Conservation (phyloP, 2,329 filamentous ascomycete species). For the Sordariomycetes sp. region DNA sequence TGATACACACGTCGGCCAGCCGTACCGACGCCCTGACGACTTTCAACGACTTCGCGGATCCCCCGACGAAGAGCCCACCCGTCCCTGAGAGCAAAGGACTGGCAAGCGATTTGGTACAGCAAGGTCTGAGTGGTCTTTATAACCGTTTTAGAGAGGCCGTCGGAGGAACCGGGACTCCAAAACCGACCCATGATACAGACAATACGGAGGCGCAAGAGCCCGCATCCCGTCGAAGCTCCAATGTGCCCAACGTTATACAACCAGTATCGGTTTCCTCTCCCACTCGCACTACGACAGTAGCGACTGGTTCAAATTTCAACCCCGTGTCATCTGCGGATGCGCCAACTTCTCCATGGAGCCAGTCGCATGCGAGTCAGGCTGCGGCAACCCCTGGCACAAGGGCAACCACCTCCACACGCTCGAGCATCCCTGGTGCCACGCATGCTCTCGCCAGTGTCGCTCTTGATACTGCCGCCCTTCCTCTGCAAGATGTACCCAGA, state of each 20-base stretch:
- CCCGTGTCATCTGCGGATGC: background rate
- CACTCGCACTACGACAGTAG: constrained; percentile 23
- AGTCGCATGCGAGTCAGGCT: background rate
- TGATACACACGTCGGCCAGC: constrained; percentile 82
- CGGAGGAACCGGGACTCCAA: constrained; percentile 44
- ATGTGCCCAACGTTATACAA: constrained; percentile 23
- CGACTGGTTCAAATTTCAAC: constrained; percentile 11
- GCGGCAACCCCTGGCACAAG: background rate
- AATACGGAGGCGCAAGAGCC: constrained; percentile 29
- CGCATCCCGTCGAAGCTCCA: constrained; percentile 26
- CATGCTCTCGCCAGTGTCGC: constrained; percentile 1
- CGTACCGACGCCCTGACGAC: constrained; percentile 75
- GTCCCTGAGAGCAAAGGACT: constrained; percentile 55
- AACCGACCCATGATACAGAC: constrained; percentile 22
- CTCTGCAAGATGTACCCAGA: background rate
- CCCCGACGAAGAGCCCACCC: constrained; percentile 46
- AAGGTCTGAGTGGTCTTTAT: constrained; percentile 81
- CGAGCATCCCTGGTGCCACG: constrained; percentile 1
- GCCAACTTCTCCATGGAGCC: background rate
- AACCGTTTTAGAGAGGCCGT: constrained; percentile 73
- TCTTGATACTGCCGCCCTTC: background rate
- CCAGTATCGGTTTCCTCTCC: constrained; percentile 26
- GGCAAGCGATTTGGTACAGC: constrained; percentile 62
- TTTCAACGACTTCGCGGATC: constrained; percentile 81
- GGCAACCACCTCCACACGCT: background rate